Evolutionary conservation across 371 early-diverging fungal genomes (phyloP).

Genomic region (Mucor irregularis): DNA sequence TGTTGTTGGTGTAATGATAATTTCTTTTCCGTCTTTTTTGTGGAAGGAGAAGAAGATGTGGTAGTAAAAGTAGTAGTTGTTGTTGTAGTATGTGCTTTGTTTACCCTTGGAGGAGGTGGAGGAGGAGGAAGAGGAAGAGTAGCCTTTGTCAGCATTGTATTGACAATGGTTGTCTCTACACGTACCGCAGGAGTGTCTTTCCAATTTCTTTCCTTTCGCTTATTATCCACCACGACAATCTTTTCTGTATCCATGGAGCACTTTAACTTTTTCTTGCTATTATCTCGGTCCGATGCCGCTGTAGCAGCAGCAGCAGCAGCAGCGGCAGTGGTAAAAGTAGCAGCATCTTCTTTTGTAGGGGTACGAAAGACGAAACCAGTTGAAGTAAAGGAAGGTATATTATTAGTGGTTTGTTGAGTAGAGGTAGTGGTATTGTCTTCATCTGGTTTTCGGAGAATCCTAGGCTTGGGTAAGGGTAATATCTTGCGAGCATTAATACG

Average conservation of each 20-base stretch:
- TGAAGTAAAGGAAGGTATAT: no score
- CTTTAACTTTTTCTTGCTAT: constrained; percentile 27
- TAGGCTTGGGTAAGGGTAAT: constrained; percentile 27
- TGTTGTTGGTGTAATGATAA: neutral
- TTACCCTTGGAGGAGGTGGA: neutral
- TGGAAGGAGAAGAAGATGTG: neutral
- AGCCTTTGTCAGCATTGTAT: no score
- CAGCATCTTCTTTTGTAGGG: neutral
- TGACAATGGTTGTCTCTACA: neutral
- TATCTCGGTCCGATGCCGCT: constrained; percentile 10
- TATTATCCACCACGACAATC: neutral
- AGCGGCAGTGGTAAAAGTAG: neutral
- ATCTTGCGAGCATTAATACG: constrained; percentile 13
- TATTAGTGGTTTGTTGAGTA: neutral
- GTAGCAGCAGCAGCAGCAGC: neutral
- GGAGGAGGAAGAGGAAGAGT: neutral
- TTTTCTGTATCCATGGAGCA: neutral
- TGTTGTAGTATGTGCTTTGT: neutral
- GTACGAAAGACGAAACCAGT: no score
- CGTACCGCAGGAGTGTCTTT: neutral
- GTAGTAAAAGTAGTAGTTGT: neutral
- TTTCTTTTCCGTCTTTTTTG: neutral
- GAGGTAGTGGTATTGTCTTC: neutral
- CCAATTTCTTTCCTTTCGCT: constrained; percentile 12
- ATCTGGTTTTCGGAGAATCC: neutral